These are phyloP conservation scores for Geotrichum reessii DNA, from an alignment of 1,139 yeast genomes.

Conservation along the genomic window DNA sequence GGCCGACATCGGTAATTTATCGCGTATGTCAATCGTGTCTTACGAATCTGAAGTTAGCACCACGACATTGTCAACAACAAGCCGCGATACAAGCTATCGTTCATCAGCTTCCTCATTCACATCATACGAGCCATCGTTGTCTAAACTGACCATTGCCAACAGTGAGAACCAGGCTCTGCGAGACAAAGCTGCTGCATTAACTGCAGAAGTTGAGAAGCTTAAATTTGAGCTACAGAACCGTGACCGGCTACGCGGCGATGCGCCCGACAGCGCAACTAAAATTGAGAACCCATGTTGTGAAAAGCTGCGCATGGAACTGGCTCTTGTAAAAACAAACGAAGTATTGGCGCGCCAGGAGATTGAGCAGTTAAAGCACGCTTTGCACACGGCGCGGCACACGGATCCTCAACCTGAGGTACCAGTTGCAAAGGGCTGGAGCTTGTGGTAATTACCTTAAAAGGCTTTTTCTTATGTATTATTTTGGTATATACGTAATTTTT, in stretches of 20 bases:
- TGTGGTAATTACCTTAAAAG: background rate
- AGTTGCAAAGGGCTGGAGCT: background rate
- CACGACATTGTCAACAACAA: constrained; percentile 1
- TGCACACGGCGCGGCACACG: constrained; percentile 4
- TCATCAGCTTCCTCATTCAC: constrained; percentile 17
- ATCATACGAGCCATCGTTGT: constrained; percentile 12
- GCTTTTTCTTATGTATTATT: background rate
- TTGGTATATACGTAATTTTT: background rate
- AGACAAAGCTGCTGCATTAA: constrained; percentile 15
- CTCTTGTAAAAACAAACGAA: constrained; percentile 31
- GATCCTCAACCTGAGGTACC: background rate
- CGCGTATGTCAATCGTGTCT: constrained; percentile 14
- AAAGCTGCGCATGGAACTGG: constrained; percentile 32
- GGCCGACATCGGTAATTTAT: background rate
- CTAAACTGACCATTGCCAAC: constrained; percentile 4
- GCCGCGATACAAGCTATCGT: constrained; percentile 3
- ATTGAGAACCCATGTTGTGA: constrained; percentile 27
- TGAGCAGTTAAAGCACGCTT: constrained; percentile 31
- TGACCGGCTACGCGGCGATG: constrained; percentile 5
- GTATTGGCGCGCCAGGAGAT: constrained; percentile 33
- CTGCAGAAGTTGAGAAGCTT: constrained; percentile 19
- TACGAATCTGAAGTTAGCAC: constrained; percentile 12
- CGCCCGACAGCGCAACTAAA: constrained; percentile 14
- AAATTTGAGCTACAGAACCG: constrained; percentile 17
- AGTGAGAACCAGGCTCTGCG: constrained; percentile 13